Percentiles rank a stretch among this genome's conserved stretches.
Conservation (phyloP, 192 early-diverging fungal genomes). For the Coemansia sp. region DNA sequence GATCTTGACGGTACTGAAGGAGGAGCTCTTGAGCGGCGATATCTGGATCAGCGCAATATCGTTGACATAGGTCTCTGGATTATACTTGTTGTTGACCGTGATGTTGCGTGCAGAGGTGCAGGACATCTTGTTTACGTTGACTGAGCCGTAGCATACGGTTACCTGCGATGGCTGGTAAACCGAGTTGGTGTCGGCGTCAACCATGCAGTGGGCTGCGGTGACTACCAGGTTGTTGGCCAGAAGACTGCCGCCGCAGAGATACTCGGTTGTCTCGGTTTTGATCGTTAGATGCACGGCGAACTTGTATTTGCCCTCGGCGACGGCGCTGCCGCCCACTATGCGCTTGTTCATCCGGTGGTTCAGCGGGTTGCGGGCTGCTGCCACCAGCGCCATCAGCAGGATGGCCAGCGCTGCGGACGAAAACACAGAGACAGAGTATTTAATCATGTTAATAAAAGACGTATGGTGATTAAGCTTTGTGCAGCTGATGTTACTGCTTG, state of each 20-base stretch:
- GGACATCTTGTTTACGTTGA: constrained; percentile 11
- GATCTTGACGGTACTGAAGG: constrained; percentile 6
- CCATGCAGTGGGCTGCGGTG: constrained; percentile 47
- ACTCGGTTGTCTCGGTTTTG: constrained; percentile 13
- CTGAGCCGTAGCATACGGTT: constrained; percentile 40
- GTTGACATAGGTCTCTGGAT: constrained; percentile 23
- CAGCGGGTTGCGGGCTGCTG: not conserved
- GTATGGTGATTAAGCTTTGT: too few species aligned
- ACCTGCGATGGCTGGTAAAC: constrained; percentile 17
- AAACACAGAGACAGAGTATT: too few species aligned
- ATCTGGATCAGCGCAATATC: constrained; percentile 49
- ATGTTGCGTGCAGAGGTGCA: constrained; percentile 23
- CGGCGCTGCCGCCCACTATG: constrained; percentile 29
- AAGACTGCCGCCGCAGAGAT: constrained; percentile 42
- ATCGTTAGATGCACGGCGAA: constrained; percentile 45
- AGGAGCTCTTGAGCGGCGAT: not conserved
- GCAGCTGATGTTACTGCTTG: too few species aligned
- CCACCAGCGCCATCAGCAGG: not conserved
- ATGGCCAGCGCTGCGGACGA: not conserved
- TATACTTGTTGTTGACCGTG: constrained; percentile 29
- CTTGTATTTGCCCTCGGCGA: constrained; percentile 16
- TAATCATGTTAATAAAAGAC: too few species aligned
- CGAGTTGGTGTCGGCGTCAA: constrained; percentile 20
- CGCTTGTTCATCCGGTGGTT: constrained; percentile 19
- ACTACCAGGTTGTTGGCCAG: constrained; percentile 30